Evolutionary conservation across 495 filamentous ascomycete species (phyloP).

Genomic region (Penicillium atrosanguineum): DNA sequence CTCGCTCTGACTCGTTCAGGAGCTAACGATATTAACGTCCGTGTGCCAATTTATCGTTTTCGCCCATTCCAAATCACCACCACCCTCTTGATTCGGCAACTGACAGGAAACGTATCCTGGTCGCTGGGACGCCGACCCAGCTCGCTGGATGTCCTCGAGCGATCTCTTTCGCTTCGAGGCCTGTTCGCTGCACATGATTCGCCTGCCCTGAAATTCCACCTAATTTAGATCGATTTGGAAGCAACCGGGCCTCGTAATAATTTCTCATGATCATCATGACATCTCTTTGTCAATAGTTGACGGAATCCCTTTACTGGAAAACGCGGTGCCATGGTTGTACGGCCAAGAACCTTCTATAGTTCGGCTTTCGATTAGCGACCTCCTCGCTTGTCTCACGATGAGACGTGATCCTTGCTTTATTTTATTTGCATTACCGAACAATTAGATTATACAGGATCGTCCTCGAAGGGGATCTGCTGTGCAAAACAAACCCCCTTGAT

Average conservation of each 20-base stretch:
- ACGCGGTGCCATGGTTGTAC: not conserved
- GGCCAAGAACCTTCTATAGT: not conserved
- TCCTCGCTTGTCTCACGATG: conserved; percentile 32
- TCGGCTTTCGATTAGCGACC: conserved; percentile 1
- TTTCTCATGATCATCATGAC: not conserved
- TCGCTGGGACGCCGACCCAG: conserved; percentile 38
- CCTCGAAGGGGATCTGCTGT: conserved; percentile 12
- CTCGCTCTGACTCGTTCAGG: conserved; percentile 18
- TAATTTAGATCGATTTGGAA: not conserved
- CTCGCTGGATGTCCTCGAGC: conserved; percentile 31
- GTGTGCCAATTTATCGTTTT: conserved; percentile 12
- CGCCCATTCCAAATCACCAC: conserved; percentile 24
- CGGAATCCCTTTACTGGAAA: too few species aligned
- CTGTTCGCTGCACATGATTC: not conserved
- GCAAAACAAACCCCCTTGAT: conserved; percentile 19
- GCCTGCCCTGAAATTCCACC: not conserved
- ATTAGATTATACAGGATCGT: conserved; percentile 6
- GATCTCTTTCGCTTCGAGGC: conserved; percentile 21
- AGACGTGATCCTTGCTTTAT: conserved; percentile 40
- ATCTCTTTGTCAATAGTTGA: not conserved
- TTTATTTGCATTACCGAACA: conserved; percentile 25
- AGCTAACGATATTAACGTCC: conserved; percentile 19
- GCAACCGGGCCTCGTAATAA: not conserved
- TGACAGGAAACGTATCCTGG: conserved; percentile 40
- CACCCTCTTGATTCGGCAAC: conserved; percentile 22